Conservation (phyloP, 2,329 filamentous ascomycete genomes). For the Colletotrichum sp. region DNA sequence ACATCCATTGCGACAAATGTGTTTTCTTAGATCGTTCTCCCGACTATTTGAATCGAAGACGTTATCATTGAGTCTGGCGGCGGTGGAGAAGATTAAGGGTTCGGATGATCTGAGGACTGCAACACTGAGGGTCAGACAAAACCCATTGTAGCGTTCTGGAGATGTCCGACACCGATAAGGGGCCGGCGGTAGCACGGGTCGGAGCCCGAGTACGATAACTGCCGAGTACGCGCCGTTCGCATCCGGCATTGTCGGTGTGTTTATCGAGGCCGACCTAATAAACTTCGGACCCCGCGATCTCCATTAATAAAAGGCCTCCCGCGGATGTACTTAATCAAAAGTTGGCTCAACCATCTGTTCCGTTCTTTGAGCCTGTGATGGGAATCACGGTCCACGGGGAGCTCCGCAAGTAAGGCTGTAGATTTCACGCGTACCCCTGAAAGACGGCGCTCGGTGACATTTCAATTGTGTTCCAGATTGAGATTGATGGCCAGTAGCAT, state of each 20-base stretch:
- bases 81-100: not conserved
- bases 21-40: fast-evolving
- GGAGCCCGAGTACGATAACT: not conserved
- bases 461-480: not conserved
- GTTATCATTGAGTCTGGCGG: not conserved
- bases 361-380: not conserved
- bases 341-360: not conserved
- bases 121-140: not conserved
- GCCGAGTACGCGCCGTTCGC: not conserved
- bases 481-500: fast-evolving
- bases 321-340: not conserved
- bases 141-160: not conserved
- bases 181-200: not conserved
- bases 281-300: not conserved
- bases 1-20: fast-evolving
- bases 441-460: not conserved
- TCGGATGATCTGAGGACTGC: not conserved
- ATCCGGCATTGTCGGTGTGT: not conserved
- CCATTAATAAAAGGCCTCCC: not conserved
- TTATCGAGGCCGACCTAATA: not conserved
- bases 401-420: not conserved
- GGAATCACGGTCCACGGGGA: not conserved
- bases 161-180: not conserved
- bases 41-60: not conserved
- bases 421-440: not conserved